Evolutionary conservation across 345 rosid genomes (phyloP).

Genomic region (Tarenaya hassleriana): DNA sequence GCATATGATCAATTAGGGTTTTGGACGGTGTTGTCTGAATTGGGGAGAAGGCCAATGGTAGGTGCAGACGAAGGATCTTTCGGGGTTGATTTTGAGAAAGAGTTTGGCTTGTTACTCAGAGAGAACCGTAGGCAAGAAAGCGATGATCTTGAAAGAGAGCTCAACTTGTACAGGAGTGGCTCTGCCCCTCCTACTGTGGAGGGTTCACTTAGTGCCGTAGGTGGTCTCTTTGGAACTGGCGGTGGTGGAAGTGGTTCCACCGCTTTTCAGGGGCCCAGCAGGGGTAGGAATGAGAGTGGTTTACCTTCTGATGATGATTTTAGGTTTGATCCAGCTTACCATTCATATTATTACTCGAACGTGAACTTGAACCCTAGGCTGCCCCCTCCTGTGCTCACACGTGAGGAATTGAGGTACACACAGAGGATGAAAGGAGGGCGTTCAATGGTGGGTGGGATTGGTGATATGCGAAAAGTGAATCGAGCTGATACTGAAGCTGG

Average conservation of each 20-base stretch:
- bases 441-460: slow-evolving; percentile 43
- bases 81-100: slow-evolving; percentile 66
- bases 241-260: slow-evolving; percentile 9
- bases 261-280: slow-evolving; percentile 23
- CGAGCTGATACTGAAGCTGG: slow-evolving; percentile 21
- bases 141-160: slow-evolving; percentile 64
- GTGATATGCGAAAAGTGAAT: slow-evolving; percentile 51
- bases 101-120: slow-evolving; percentile 48
- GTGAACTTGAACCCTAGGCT: slow-evolving; percentile 80
- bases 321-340: slow-evolving; percentile 77
- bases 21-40: slow-evolving; percentile 53
- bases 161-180: slow-evolving; percentile 70
- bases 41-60: slow-evolving; percentile 54
- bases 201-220: slow-evolving; percentile 66
- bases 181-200: slow-evolving; percentile 95
- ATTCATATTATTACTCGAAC: slow-evolving; percentile 65
- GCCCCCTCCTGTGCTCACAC: slow-evolving; percentile 82
- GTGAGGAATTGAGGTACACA: slow-evolving; percentile 73
- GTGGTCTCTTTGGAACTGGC: slow-evolving; percentile 47
- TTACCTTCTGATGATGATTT: slow-evolving; percentile 49
- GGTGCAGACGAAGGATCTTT: slow-evolving; percentile 57
- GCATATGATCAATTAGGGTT: slow-evolving; percentile 14
- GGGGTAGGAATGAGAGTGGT: slow-evolving; percentile 32
- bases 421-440: slow-evolving; percentile 52
- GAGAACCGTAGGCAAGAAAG: slow-evolving; percentile 51